Evolutionary conservation across 2,329 filamentous ascomycete genomes (phyloP).

Genomic region (Aaosphaeria pasadenensis): DNA sequence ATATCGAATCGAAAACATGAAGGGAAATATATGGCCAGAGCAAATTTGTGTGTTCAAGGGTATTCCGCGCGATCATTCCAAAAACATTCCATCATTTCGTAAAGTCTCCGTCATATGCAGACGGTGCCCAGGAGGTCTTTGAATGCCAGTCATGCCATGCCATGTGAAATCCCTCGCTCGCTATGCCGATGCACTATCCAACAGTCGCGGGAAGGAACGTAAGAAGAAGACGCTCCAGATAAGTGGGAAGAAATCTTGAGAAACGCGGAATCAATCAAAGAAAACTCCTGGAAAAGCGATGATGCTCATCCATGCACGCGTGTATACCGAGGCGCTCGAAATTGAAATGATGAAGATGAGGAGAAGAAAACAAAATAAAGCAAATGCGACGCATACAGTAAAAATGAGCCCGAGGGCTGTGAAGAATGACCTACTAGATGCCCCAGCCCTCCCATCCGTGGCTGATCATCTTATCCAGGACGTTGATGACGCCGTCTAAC

Average conservation of each 20-base stretch:
- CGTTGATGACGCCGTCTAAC: conserved; percentile 21
- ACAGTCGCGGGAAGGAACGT: conserved; percentile 13
- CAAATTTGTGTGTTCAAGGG: neutral
- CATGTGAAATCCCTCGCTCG: conserved; percentile 4
- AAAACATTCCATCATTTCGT: conserved; percentile 10
- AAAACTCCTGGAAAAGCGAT: neutral
- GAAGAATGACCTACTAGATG: conserved; percentile 11
- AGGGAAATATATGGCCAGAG: too few relatives aligned
- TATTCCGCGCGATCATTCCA: conserved; percentile 6
- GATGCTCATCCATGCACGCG: conserved; percentile 1
- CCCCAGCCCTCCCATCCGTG: conserved; percentile 29
- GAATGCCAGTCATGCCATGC: conserved; percentile 12
- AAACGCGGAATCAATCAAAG: conserved; percentile 1
- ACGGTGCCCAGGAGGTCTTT: neutral
- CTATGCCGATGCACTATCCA: conserved; percentile 29
- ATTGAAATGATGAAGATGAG: neutral
- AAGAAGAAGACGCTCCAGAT: conserved; percentile 5
- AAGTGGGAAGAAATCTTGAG: conserved; percentile 1
- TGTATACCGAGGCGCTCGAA: neutral
- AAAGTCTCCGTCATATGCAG: neutral
- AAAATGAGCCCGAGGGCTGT: neutral
- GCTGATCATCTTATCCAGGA: conserved; percentile 27
- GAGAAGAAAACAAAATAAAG: neutral
- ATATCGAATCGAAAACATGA: too few relatives aligned
- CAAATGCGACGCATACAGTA: neutral